These are phyloP conservation scores for Colletotrichum cuscutae DNA, from an alignment of 2,329 filamentous ascomycete species.

Conservation along the genomic window DNA sequence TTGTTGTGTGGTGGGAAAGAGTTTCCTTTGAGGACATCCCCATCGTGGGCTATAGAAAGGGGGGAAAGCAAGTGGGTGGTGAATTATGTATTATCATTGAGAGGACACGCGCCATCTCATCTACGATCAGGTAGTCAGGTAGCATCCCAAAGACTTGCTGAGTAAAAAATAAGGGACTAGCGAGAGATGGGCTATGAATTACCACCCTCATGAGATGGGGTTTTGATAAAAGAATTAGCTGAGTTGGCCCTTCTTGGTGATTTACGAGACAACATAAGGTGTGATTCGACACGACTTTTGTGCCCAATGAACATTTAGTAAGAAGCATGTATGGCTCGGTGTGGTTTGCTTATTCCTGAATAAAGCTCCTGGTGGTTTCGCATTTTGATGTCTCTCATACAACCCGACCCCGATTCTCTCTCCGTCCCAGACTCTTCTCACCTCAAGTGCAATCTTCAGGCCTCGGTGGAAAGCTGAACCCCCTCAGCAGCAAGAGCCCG, in stretches of 20 bases:
- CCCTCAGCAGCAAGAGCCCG: conserved; percentile 75
- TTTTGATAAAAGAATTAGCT: background rate
- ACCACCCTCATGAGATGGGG: background rate
- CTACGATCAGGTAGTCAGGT: background rate
- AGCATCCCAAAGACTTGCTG: background rate
- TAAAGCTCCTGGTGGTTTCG: background rate
- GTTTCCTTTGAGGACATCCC: background rate
- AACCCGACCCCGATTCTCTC: background rate
- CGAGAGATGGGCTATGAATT: background rate
- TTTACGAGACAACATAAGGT: background rate
- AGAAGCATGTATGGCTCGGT: background rate
- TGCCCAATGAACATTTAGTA: background rate
- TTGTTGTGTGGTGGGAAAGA: background rate
- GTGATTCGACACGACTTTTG: background rate
- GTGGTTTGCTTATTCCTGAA: background rate
- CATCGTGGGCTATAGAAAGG: background rate
- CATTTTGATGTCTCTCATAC: background rate
- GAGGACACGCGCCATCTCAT: background rate
- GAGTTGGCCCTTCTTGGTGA: background rate
- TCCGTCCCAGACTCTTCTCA: too few species aligned
- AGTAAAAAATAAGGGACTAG: background rate
- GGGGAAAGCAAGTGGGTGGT: background rate
- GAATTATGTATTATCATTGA: background rate
- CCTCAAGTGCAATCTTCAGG: conserved; percentile 31
- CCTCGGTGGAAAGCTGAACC: conserved; percentile 58